Base-by-base conservation (phyloP, 2,329 filamentous ascomycete genomes). In the Fusarium floridanum region DNA sequence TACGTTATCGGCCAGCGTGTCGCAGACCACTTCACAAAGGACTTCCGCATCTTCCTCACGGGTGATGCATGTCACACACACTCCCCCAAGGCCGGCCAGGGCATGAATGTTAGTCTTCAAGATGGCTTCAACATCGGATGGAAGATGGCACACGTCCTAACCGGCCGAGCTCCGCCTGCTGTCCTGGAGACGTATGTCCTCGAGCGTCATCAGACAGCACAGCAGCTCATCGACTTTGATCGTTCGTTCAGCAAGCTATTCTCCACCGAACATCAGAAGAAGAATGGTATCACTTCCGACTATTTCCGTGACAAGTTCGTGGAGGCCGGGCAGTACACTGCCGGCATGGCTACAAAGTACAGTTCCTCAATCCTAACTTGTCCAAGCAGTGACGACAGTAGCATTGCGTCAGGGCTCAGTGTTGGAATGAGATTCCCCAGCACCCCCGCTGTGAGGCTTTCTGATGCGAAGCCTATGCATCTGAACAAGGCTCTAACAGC, bases 41-140 rank as follows among this genome's bases (percentile, higher is more conserved):
- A 84, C 34, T 84, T 87, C 32, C 86, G 91, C 4, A 85, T 94
- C n/a, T 94, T 94, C 79, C 84, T 94, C 5, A 89, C 91, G 0
- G 92, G 91, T 4, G 92, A 93, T 78, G 91, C 90, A 1, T 88
- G 89, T 4, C 86, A 88, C 77, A 88, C 87, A 1, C 86, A 88
- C 73, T 78, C 76, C 9, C 90, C 90, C 3, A 92, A 92, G 78
- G 90, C 89, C 2, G 90, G 90, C 2, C 91, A 92, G 78, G 91
- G 91, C 14, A 93, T 93, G 91, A 93, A 94, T 74, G 89, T 92
- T 7, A 89, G 86, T 22, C 91, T 93, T 86, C 91, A 92, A 74
- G 91, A 94, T 78, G 76, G 85, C 0, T 89, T 85, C 79, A 90
- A 89, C 66, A 84, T 89, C 1, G 87, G 86, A 2, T 90, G 88